These are phyloP conservation scores for Sclerotinia sclerotiorum DNA, from an alignment of 2,329 filamentous ascomycete species.

Conservation along the genomic window DNA sequence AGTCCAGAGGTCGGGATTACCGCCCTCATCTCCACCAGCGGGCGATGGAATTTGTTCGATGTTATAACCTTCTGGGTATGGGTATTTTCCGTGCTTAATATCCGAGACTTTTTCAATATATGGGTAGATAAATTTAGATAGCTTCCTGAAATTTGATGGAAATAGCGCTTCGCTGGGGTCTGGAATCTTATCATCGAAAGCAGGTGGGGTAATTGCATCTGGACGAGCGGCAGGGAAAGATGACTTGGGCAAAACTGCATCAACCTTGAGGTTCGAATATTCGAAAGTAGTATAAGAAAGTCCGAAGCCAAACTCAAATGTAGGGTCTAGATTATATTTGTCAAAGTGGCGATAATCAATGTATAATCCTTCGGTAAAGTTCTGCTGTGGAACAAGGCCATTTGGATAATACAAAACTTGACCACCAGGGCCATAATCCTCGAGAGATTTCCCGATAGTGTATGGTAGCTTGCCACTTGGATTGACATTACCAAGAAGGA, in stretches of 20 bases:
- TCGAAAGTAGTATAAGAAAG: slow-evolving; percentile 67
- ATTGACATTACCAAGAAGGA: slow-evolving; percentile 76
- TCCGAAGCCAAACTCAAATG: slow-evolving; percentile 84
- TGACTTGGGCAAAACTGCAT: slow-evolving; percentile 43
- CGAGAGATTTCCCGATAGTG: slow-evolving; percentile 72
- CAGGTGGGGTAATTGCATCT: slow-evolving; percentile 47
- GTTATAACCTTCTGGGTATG: slow-evolving; percentile 49
- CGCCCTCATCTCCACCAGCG: slow-evolving; percentile 63
- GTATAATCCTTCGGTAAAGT: slow-evolving; percentile 79
- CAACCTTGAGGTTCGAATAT: slow-evolving; percentile 49
- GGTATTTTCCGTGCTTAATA: slow-evolving; percentile 44
- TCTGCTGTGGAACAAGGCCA: slow-evolving; percentile 72
- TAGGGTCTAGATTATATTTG: slow-evolving; percentile 68
- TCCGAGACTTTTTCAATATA: slow-evolving; percentile 46
- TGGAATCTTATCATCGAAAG: slow-evolving; percentile 52
- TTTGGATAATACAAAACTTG: slow-evolving; percentile 70
- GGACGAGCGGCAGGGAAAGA: slow-evolving; percentile 39
- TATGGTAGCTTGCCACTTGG: slow-evolving; percentile 76
- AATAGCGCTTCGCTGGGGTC: slow-evolving; percentile 53
- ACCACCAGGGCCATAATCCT: slow-evolving; percentile 74
- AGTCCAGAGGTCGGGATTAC: slow-evolving; percentile 57
- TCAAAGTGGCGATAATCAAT: slow-evolving; percentile 92
- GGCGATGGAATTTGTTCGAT: slow-evolving; percentile 49
- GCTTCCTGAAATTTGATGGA: slow-evolving; percentile 54
- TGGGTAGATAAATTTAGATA: slow-evolving; percentile 67